Conservation (phyloP, 805 yeast genomes). For the Candida glaebosa region DNA sequence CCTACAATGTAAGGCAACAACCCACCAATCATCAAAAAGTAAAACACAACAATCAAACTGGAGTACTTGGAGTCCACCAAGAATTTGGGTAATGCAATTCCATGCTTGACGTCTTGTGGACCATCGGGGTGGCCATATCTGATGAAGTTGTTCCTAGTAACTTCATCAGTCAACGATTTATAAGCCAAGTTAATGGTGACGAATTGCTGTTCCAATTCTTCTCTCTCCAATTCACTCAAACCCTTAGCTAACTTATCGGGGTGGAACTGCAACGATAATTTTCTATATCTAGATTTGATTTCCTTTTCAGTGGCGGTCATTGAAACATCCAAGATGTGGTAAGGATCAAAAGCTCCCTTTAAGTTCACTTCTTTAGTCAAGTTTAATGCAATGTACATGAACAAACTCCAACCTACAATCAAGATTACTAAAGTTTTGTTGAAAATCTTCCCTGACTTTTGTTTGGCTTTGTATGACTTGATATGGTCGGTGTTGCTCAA, state of each 20-base stretch:
- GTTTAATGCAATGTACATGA: slow-evolving; percentile 37
- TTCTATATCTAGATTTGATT: slow-evolving; percentile 79
- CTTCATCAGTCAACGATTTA: slow-evolving; percentile 90
- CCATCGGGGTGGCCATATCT: slow-evolving; percentile 98
- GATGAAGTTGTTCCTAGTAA: slow-evolving; percentile 72
- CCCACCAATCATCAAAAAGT: slow-evolving; percentile 70
- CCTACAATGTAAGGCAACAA: slow-evolving; percentile 79
- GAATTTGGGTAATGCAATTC: slow-evolving; percentile 92
- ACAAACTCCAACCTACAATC: slow-evolving; percentile 59
- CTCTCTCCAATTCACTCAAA: slow-evolving; percentile 52
- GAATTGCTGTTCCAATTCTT: slow-evolving; percentile 66
- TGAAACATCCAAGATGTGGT: slow-evolving; percentile 74
- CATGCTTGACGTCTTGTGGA: slow-evolving; percentile 84
- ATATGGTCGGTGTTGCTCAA: slow-evolving; percentile 23
- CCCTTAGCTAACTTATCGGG: slow-evolving; percentile 86
- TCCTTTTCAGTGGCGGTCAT: slow-evolving; percentile 67
- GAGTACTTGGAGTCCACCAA: slow-evolving; percentile 81
- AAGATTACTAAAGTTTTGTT: slow-evolving; percentile 32
- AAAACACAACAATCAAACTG: slow-evolving; percentile 55
- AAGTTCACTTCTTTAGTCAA: slow-evolving; percentile 45
- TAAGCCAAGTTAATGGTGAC: slow-evolving; percentile 88
- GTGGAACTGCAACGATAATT: slow-evolving; percentile 82
- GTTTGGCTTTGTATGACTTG: slow-evolving; percentile 23
- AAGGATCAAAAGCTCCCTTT: slow-evolving; percentile 76
- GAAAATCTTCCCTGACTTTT: slow-evolving; percentile 28